Base-by-base conservation (phyloP, 2,329 filamentous ascomycete genomes). In the Xylaria sp. region DNA sequence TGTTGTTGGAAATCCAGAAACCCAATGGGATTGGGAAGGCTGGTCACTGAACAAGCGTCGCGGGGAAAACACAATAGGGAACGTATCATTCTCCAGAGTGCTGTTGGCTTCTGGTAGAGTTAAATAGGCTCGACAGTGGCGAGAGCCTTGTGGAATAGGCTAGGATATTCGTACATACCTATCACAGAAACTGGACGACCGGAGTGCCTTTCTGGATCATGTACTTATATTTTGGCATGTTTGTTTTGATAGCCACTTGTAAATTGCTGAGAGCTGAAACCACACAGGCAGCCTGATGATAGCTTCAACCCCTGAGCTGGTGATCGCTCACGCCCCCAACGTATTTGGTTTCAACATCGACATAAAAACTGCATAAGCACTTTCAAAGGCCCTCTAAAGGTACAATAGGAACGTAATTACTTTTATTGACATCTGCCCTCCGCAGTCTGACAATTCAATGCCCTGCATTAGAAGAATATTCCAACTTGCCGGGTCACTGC, bases 261-360 rank as follows among this genome's bases (percentile, higher is more conserved):
- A 12, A 18, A 18, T 23, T 39, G 9, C 3, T 18, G 5, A 52
- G 1, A 25, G 7, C n/a, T n/a, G 13, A 55, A 50, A 50, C 23
- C 3, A 39, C 9, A 37, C 31, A 39, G 31, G 28, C 28, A 48
- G 31, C 37, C 41, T 55, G 34, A 34, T 31, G 67, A 69, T 69
- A 31, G 58, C 63, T 59, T 66, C 67, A 69, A 54, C 67, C 63
- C 67, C 67, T 69, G 67, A 69, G 59, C 31, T 10, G 28, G 39
- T 20, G 46, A 59, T 13, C 54, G 28, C 25, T 25, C 34, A 28
- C 28, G 8, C 15, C 15, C 55, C 23, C 25, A 55, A 34, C 46
- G 59, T 4, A 52, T 13, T 34, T 20, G 31, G 28, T 41, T 55
- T 57, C 25, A 63, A 60, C n/a, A 23, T 20, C 46, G 4, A 8